Evolutionary conservation across 257 asterid species (phyloP).

Genomic region (Cynanchum wilfordii): DNA sequence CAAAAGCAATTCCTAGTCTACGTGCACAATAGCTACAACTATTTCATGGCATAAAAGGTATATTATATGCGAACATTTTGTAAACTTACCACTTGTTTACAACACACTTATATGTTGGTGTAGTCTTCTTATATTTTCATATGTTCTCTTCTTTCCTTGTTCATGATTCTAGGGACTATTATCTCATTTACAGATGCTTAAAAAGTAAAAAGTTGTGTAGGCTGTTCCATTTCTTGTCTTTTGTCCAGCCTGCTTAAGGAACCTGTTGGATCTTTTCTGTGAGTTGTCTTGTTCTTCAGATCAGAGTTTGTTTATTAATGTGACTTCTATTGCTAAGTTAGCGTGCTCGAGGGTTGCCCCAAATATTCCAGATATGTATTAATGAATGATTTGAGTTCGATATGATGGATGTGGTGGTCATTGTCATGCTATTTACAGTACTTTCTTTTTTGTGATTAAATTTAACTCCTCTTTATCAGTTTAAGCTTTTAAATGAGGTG

Average conservation of each 20-base stretch:
- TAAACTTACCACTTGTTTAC: not conserved
- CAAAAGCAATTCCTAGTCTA: too few relatives aligned
- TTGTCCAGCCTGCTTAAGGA: slow-evolving; percentile 97
- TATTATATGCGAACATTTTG: not conserved
- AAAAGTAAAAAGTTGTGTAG: slow-evolving; percentile 38
- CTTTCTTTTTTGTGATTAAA: too few relatives aligned
- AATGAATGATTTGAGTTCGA: not conserved
- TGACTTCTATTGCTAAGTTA: slow-evolving; percentile 66
- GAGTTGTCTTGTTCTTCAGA: slow-evolving; percentile 92
- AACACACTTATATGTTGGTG: not conserved
- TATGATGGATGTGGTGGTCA: too few relatives aligned
- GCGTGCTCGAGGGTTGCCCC: slow-evolving; percentile 14
- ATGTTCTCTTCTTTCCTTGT: not conserved
- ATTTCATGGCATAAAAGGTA: too few relatives aligned
- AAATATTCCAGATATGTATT: not conserved
- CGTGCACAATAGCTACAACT: too few relatives aligned
- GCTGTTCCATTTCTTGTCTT: slow-evolving; percentile 94
- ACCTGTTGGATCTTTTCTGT: slow-evolving; percentile 87
- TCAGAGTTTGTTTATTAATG: too few relatives aligned
- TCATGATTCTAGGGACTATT: too few relatives aligned
- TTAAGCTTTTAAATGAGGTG: too few relatives aligned
- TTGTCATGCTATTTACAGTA: not conserved
- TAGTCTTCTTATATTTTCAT: not conserved
- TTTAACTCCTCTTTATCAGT: too few relatives aligned
- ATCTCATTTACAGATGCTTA: not conserved